Base-by-base conservation (phyloP, 1,284 basidiomycete species). In the Boletellus deceptivus region DNA sequence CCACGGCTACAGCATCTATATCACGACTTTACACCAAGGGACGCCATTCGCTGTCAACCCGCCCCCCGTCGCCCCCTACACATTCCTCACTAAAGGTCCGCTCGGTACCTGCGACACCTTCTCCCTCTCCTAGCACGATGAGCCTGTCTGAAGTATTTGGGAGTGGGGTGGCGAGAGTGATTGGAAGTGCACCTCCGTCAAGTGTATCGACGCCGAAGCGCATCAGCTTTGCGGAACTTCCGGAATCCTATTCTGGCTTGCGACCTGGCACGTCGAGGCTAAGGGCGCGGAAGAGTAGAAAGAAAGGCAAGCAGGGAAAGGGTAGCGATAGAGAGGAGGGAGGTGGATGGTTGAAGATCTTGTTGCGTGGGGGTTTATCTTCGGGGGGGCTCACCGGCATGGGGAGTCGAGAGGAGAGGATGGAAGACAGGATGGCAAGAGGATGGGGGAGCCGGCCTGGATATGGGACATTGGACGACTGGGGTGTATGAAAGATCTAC, bases 191-290 rank as follows among this genome's bases (percentile, higher is more conserved):
- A 48, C 61, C 59, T 33, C 58, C 50, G 20, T 67, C 64, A 27
- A 60, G 58, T 48, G 59, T 63, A 49, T 82, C 80, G 31, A 89
- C 86, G n/a, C 86, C 87, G 6, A 86, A 86, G 54, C 76, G 82
- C 24, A 89, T 90, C 46, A 86, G 82, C 54, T 90, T 90, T 56
- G 85, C 85, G 25, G 77, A 84, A 65, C 72, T 86, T 33, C 84
- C 86, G 0, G 85, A 88, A 65, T 77, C 80, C 39, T 81, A 84
- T 57, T 63, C 64, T 9, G 52, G 56, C 10, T 61, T 52, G 7
- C 67, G 52, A 41, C 45, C 51, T 31, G 60, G 65, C 2, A 45
- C 22, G n/a, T 66, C 63, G 18, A 63, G 58, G 41, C 31, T 63
- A 38, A 68, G 58, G 49, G 61, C 58, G 20, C 59, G 65, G 43